Evolutionary conservation across 169 alveolate genomes (phyloP), one percentile per base, ranked within the genome.

Genomic region (Neospora caninum): DNA sequence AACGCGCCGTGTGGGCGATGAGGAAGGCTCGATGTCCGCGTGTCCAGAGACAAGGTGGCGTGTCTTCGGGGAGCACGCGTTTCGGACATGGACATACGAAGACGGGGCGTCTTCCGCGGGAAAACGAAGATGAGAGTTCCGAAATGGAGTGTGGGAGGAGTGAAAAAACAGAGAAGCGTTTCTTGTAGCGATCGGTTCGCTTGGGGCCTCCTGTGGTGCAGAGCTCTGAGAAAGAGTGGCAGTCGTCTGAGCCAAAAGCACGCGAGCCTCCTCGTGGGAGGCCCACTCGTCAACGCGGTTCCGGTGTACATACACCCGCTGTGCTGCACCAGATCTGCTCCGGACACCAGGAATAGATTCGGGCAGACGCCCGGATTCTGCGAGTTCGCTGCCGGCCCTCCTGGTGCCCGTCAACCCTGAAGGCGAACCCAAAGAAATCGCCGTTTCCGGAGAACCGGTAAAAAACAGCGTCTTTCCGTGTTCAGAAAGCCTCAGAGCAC

Each of bases 211-310:
- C 73, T 27, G 25, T 1, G 31, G n/a, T 1, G 73, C 25, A 4
- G 73, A 64, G 20, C 73, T 64, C 73, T 64, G 73, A 9, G 73
- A 7, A 29, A 64, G 73, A 64, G 31, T 64, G 73, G n/a, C 73
- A 29, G 73, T 22, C 34, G 73, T 64, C 73, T 64, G 73, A 9
- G 25, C 73, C 73, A 64, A 64, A 16, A 78, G 45, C 49, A 78
- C 39, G 86, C 86, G 86, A 10, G 86, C 86, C 86, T 78, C 86
- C 86, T 78, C 86, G 39, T 38, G 49, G 39, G 86, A n/a, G n/a
- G 45, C 86, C 86, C 86, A 78, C 39, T 78, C 86, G 29, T 78
- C 86, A 43, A 38, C 45, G 18, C 86, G 86, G 27, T 78, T 78
- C 86, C 86, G 86, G 41, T 78, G 86, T 29, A n/a, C 20, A 43